Percentiles rank a stretch among this genome's conserved stretches.
Evolutionary conservation across 352 stramenopile genomes (phyloP).

Genomic region (Nothophytophthora sp.): DNA sequence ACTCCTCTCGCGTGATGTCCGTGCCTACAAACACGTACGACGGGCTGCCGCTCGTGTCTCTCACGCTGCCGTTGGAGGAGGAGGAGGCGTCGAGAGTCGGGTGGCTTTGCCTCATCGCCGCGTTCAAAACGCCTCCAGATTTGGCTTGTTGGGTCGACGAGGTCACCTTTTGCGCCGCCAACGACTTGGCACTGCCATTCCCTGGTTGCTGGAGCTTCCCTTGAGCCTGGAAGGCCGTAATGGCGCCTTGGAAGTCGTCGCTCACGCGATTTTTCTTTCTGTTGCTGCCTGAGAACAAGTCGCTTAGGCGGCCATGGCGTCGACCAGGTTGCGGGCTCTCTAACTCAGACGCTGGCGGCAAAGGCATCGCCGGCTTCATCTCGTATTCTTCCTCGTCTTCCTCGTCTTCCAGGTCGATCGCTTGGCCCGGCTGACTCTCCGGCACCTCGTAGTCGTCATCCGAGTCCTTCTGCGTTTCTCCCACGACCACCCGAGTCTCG

Average conservation of each 20-base stretch:
- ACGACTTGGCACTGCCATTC: conserved; percentile 4
- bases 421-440: background rate
- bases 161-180: conserved; percentile 8
- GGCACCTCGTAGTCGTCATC: conserved; percentile 14
- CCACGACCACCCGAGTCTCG: conserved; percentile 1
- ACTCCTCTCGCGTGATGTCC: conserved; percentile 54
- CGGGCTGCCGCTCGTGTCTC: background rate
- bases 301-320: conserved; percentile 6
- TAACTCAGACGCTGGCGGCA: conserved; percentile 9
- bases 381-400: conserved; percentile 48
- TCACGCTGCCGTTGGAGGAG: conserved; percentile 10
- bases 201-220: conserved; percentile 4
- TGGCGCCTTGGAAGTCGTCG: conserved; percentile 51
- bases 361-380: conserved; percentile 30
- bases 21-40: conserved; percentile 66
- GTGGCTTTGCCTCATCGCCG: background rate
- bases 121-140: background rate
- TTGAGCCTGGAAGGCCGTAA: conserved; percentile 45
- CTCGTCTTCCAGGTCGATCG: background rate
- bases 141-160: background rate
- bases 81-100: conserved; percentile 8
- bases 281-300: conserved; percentile 3
- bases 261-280: conserved; percentile 37
- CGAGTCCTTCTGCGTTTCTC: conserved; percentile 8
- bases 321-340: conserved; percentile 1